These are phyloP conservation scores for Russula ochroleuca DNA, from an alignment of 768 basidiomycete genomes.

Conservation along the genomic window DNA sequence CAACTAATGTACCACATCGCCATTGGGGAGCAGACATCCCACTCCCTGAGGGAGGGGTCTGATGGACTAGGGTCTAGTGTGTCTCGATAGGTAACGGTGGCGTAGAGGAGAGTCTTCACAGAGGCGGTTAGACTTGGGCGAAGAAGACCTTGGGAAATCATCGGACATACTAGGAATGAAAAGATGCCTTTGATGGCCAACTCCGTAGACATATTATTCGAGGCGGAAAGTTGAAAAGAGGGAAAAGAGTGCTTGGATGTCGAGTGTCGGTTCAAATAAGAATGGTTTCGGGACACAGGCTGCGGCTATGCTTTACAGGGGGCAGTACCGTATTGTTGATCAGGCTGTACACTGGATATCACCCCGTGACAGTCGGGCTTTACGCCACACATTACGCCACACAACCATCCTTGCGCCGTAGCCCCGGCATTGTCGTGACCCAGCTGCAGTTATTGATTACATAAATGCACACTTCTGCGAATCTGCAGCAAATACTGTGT, in stretches of 20 bases:
- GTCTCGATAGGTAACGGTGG: conserved; percentile 2
- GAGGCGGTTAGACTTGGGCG: background rate
- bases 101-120: conserved; percentile 3
- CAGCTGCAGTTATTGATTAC: no score
- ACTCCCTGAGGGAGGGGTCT: background rate
- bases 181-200: conserved; percentile 5
- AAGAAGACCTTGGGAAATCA: background rate
- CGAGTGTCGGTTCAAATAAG: no score
- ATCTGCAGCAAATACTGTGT: no score
- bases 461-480: no score
- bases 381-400: no score
- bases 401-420: no score
- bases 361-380: no score
- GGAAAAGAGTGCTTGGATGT: background rate
- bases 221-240: background rate
- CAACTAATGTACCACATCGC: conserved; percentile 23
- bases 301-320: no score
- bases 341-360: no score
- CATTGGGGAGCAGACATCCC: conserved; percentile 21
- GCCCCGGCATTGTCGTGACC: no score
- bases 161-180: conserved; percentile 3
- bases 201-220: background rate
- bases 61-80: background rate
- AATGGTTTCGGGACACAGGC: no score
- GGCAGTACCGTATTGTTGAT: no score